These are phyloP conservation scores for Nepenthes gracilis DNA, from an alignment of 148 eudicot species.

Conservation along the genomic window DNA sequence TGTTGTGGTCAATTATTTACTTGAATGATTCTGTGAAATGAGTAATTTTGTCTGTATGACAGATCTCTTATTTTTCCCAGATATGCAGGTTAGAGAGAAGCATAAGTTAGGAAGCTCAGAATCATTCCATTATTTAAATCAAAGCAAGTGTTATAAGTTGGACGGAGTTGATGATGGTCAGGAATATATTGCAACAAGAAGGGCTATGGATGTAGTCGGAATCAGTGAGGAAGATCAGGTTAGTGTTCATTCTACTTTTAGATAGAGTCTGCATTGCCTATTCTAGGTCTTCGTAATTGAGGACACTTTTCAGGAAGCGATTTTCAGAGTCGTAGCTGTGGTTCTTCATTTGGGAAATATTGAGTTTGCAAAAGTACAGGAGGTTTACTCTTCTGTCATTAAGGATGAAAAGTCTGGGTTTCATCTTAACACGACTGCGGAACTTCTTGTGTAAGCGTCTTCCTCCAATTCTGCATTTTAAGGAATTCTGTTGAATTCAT, in stretches of 20 bases:
- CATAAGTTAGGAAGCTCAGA: constrained; percentile 69
- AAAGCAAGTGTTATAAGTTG: constrained; percentile 64
- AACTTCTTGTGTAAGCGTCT: constrained; percentile 60
- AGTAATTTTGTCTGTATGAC: neutral
- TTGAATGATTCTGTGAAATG: neutral
- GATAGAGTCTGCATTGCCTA: neutral
- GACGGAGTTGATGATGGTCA: constrained; percentile 74
- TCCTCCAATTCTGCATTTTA: neutral
- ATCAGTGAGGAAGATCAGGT: constrained; percentile 94
- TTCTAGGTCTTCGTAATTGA: neutral
- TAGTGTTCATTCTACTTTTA: constrained; percentile 8
- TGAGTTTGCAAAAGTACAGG: constrained; percentile 84
- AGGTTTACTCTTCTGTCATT: constrained; percentile 80
- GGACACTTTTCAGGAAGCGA: constrained; percentile 63
- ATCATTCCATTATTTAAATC: constrained; percentile 80
- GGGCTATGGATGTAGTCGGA: constrained; percentile 98
- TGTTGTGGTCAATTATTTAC: neutral
- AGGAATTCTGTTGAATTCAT: neutral
- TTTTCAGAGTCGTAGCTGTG: constrained; percentile 88
- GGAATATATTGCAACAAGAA: constrained; percentile 90
- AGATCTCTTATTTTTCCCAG: constrained; percentile 8
- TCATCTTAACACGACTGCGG: constrained; percentile 78
- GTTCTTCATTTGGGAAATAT: constrained; percentile 91
- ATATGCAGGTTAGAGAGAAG: constrained; percentile 65
- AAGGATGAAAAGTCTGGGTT: constrained; percentile 84